These are phyloP conservation scores for Diaporthe helianthi DNA, from an alignment of 2,329 filamentous ascomycete genomes.

Conservation along the genomic window DNA sequence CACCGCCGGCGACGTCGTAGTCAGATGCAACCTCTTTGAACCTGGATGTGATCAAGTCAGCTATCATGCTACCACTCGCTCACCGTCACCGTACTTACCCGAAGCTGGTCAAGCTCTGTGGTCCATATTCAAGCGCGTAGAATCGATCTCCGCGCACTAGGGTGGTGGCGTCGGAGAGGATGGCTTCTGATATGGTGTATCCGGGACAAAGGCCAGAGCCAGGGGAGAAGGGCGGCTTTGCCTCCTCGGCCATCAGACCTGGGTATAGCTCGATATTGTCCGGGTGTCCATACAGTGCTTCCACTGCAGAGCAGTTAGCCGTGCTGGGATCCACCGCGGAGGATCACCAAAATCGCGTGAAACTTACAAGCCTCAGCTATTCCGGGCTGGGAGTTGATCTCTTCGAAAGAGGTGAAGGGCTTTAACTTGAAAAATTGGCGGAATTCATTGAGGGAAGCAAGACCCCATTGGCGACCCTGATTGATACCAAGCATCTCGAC, in stretches of 20 bases:
- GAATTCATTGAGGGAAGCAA: not conserved
- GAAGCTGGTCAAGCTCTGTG: slow-evolving; percentile 4
- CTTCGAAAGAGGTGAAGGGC: slow-evolving; percentile 4
- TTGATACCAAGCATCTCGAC: not conserved
- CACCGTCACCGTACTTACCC: not conserved
- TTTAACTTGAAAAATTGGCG: slow-evolving; percentile 7
- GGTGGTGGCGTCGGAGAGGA: not conserved
- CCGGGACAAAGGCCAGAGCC: slow-evolving; percentile 4
- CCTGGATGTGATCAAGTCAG: not conserved
- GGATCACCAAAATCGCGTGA: too few species aligned
- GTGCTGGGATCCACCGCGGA: too few species aligned
- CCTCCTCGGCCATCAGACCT: not conserved
- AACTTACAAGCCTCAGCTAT: not conserved
- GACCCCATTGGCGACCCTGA: slow-evolving; percentile 1
- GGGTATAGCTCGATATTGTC: slow-evolving; percentile 10
- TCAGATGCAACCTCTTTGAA: slow-evolving; percentile 8
- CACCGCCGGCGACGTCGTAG: not conserved
- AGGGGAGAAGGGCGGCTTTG: not conserved
- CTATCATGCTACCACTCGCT: not conserved
- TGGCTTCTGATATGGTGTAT: slow-evolving; percentile 4
- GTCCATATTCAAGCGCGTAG: slow-evolving; percentile 6
- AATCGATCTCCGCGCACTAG: slow-evolving; percentile 2
- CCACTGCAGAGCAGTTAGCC: not conserved
- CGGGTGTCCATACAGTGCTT: not conserved
- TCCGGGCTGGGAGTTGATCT: not conserved